Evolutionary conservation across 2,329 filamentous ascomycete species (phyloP).

Genomic region (Monilinia fructicola): DNA sequence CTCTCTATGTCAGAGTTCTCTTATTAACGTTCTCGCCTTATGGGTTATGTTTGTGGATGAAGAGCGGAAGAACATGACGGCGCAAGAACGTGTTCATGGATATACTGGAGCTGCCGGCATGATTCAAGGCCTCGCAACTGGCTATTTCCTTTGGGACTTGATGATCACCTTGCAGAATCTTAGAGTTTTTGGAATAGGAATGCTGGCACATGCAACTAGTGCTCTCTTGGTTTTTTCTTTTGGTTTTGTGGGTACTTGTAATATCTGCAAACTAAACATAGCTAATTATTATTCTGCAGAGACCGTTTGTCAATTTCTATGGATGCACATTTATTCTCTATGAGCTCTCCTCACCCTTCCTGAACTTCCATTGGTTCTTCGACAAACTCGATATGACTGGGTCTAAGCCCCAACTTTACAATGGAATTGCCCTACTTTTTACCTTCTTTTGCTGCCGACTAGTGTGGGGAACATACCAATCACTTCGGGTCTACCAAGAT

Average conservation of each 20-base stretch:
- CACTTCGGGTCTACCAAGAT: conserved; percentile 67
- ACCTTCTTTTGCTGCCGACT: conserved; percentile 78
- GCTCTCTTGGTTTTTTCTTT: conserved; percentile 73
- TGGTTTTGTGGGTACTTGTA: conserved; percentile 66
- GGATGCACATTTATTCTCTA: conserved; percentile 79
- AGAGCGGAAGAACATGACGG: conserved; percentile 65
- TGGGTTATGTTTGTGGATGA: conserved; percentile 70
- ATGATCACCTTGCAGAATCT: conserved; percentile 66
- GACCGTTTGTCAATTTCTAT: conserved; percentile 84
- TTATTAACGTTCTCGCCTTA: conserved; percentile 72
- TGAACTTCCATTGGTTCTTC: conserved; percentile 91
- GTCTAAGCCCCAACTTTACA: conserved; percentile 70
- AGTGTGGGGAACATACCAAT: conserved; percentile 74
- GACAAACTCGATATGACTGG: conserved; percentile 84
- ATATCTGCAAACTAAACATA: neutral
- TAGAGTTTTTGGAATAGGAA: conserved; percentile 57
- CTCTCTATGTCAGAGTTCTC: conserved; percentile 72
- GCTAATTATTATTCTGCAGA: conserved; percentile 47
- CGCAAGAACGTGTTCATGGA: conserved; percentile 70
- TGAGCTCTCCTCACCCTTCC: conserved; percentile 80
- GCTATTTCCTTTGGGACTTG: conserved; percentile 85
- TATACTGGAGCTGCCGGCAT: conserved; percentile 72
- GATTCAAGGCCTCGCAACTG: conserved; percentile 73
- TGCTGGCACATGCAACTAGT: conserved; percentile 73
- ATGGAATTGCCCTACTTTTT: conserved; percentile 68